Conservation (phyloP, 2,329 filamentous ascomycete species). For the Hymenoscyphus salicellus region DNA sequence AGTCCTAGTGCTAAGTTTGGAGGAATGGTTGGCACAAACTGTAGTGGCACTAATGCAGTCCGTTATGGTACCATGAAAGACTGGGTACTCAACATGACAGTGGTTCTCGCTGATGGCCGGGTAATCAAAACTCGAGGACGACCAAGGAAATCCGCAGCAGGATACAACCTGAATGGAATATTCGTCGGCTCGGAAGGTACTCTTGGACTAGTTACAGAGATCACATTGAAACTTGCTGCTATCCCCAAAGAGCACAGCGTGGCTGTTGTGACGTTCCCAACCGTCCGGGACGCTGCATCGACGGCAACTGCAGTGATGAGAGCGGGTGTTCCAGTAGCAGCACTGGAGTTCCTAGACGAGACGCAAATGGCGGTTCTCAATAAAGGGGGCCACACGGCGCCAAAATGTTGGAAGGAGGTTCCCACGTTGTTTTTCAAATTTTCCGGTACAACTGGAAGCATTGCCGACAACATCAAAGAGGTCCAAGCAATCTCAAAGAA, state of each 20-base stretch:
- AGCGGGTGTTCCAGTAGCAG: constrained; percentile 38
- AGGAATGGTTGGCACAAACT: constrained; percentile 78
- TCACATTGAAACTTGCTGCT: constrained; percentile 75
- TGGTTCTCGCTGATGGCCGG: constrained; percentile 74
- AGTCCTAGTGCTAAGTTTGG: constrained; percentile 67
- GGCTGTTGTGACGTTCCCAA: constrained; percentile 73
- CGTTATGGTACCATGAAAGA: constrained; percentile 85
- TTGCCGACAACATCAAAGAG: constrained; percentile 68
- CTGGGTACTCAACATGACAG: constrained; percentile 78
- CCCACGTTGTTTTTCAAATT: constrained; percentile 84
- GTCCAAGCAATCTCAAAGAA: constrained; percentile 64
- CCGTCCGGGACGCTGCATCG: constrained; percentile 68
- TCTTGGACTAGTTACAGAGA: constrained; percentile 75
- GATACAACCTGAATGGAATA: constrained; percentile 75
- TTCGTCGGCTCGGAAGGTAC: constrained; percentile 83
- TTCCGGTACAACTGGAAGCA: constrained; percentile 69
- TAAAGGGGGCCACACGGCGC: constrained; percentile 63
- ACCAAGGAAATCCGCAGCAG: constrained; percentile 75
- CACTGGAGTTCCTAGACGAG: constrained; percentile 75
- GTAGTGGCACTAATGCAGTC: constrained; percentile 74
- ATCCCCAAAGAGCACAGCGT: constrained; percentile 72
- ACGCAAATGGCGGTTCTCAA: constrained; percentile 82
- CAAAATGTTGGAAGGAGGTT: constrained; percentile 66
- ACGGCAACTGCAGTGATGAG: constrained; percentile 72
- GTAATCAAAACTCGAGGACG: constrained; percentile 73